phyloP scores from a whole-genome alignment of 768 basidiomycete genomes.

The Kwoniella sp. region DNA sequence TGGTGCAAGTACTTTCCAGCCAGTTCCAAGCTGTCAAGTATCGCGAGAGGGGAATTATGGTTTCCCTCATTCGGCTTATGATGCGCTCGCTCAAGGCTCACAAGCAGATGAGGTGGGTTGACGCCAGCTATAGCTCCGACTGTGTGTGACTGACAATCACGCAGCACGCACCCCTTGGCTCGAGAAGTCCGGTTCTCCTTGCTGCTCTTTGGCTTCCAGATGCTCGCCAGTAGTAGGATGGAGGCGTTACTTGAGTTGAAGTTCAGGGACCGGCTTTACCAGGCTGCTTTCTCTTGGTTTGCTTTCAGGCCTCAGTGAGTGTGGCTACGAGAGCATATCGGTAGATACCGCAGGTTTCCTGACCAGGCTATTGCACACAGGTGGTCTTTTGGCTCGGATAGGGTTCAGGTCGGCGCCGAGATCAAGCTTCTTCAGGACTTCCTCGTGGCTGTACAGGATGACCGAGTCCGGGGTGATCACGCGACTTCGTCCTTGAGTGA shows the following conservation, averaged over 20 bases:
- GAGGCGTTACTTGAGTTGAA: conserved; percentile 75
- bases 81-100: conserved; percentile 70
- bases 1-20: conserved; percentile 83
- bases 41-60: conserved; percentile 74
- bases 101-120: conserved; percentile 65
- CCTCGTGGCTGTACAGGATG: conserved; percentile 67
- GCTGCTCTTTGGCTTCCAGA: conserved; percentile 86
- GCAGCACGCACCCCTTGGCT: conserved; percentile 83
- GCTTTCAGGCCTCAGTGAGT: conserved; percentile 83
- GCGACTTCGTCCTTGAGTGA: conserved; percentile 39
- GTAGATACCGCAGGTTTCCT: not conserved
- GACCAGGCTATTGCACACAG: conserved; percentile 51
- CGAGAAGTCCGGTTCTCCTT: conserved; percentile 87
- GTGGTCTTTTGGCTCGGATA: conserved; percentile 94
- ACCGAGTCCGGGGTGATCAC: conserved; percentile 60
- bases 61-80: conserved; percentile 77
- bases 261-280: conserved; percentile 71
- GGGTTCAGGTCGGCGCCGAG: conserved; percentile 83
- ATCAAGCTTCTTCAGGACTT: conserved; percentile 83
- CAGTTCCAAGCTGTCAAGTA: conserved; percentile 91
- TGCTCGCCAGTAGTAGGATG: conserved; percentile 77
- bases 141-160: not conserved
- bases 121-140: not conserved
- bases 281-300: conserved; percentile 86
- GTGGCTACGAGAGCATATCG: not conserved